Evolutionary conservation across 371 early-diverging fungal genomes (phyloP).

Genomic region (Mortierella sp.): DNA sequence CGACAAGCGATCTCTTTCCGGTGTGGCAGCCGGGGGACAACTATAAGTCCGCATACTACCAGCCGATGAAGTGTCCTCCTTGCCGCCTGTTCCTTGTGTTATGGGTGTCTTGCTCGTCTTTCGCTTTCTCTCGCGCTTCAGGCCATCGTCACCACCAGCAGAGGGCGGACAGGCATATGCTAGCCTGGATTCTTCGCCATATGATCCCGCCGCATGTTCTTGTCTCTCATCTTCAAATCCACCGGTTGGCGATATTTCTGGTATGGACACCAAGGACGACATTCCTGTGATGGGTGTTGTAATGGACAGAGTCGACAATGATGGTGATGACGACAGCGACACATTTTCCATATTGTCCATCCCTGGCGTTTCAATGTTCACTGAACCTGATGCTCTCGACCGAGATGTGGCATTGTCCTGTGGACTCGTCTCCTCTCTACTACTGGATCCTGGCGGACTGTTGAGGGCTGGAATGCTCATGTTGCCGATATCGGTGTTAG

Average conservation of each 20-base stretch:
- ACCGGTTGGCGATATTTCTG: neutral
- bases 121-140: slow-evolving; percentile 9
- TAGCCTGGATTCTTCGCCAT: neutral
- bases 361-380: too few relatives aligned
- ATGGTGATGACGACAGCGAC: neutral
- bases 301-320: neutral
- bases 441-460: slow-evolving; percentile 6
- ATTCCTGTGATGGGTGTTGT: neutral
- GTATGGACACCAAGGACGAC: slow-evolving; percentile 2
- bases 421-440: neutral
- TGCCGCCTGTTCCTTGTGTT: slow-evolving; percentile 3
- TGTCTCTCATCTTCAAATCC: neutral
- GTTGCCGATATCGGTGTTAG: neutral
- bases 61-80: too few relatives aligned
- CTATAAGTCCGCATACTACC: too few relatives aligned
- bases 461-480: slow-evolving; percentile 23
- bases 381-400: too few relatives aligned
- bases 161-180: too few relatives aligned
- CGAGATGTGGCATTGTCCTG: neutral
- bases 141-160: too few relatives aligned
- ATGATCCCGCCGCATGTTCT: too few relatives aligned
- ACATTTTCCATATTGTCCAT: too few relatives aligned
- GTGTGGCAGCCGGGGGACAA: neutral
- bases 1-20: neutral
- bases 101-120: neutral